Evolutionary conservation across 2,329 filamentous ascomycete genomes (phyloP).

Genomic region (Penicillium rolfsii): DNA sequence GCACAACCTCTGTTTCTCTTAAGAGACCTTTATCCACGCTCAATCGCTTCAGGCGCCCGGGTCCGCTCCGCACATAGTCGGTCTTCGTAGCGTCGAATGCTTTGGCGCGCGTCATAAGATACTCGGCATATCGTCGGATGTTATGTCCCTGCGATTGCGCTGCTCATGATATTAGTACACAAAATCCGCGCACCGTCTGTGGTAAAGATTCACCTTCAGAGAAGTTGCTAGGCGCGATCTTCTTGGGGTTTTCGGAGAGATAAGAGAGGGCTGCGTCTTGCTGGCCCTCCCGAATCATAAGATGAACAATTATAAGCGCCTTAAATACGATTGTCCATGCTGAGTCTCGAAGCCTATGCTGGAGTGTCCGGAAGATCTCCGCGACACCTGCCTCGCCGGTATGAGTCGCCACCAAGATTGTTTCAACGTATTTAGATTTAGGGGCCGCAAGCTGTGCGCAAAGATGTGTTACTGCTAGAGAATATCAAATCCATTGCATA

Average conservation of each 20-base stretch:
- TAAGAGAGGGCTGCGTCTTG: conserved; percentile 85
- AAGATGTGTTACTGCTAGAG: conserved; percentile 23
- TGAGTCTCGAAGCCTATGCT: conserved; percentile 85
- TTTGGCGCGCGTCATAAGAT: conserved; percentile 78
- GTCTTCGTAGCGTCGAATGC: conserved; percentile 82
- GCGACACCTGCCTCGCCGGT: conserved; percentile 91
- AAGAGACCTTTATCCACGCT: conserved; percentile 89
- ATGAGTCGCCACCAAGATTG: conserved; percentile 93
- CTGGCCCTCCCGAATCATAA: conserved; percentile 96
- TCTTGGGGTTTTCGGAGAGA: conserved; percentile 77
- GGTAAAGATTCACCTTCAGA: conserved; percentile 73
- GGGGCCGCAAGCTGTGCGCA: conserved; percentile 78
- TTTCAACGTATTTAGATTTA: conserved; percentile 99
- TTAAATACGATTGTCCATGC: conserved; percentile 99
- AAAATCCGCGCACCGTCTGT: conserved; percentile 9
- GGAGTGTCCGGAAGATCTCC: conserved; percentile 91
- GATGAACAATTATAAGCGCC: conserved; percentile 88
- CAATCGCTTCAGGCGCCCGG: conserved; percentile 80
- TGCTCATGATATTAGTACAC: conserved; percentile 51
- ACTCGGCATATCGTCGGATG: conserved; percentile 87
- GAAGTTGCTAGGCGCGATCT: conserved; percentile 85
- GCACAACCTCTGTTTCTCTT: conserved; percentile 87
- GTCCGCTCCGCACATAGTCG: conserved; percentile 85
- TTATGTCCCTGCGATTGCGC: conserved; percentile 94
- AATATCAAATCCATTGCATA: neutral